Evolutionary conservation across 768 basidiomycete genomes (phyloP), one percentile per base, ranked within the genome.

Genomic region (Sporobolomyces phaffii): DNA sequence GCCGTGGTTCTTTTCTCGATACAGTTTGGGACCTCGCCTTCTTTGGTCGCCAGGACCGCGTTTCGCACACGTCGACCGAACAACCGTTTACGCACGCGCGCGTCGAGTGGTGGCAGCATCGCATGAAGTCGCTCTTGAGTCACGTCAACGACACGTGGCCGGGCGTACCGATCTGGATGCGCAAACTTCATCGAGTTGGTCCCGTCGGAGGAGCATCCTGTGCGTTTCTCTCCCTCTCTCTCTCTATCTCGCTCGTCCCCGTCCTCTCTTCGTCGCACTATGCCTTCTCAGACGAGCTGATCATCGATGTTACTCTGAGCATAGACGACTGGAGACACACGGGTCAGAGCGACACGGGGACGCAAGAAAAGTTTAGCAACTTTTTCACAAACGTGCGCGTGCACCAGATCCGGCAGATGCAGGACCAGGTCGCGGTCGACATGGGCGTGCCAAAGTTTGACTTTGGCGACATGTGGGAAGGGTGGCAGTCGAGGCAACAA

Each of bases 11-110:
- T n/a, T n/a, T n/a, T n/a, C n/a, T n/a, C n/a, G 15, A 13, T 47
- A 2, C 60, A 70, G 68, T 75, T n/a, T 75, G 74, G 74, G 74
- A 75, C 45, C 67, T 73, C 31, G 72, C 72, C 36, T 69, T 73
- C 44, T 75, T 73, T 51, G 74, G 74, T 26, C 65, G 73, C 1
- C 68, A 72, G 45, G 73, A 74, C 64, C 72, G 68, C 48, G 56
- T 64, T n/a, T 13, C 49, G 6, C 26, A 49, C 26, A 62, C 63
- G 13, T 63, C 64, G 26, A 69, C 74, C 33, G 65, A 68, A 33
- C 64, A 61, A 34, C 74, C 74, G 15, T 50, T 75, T 18, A 72
- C 72, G 28, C 65, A 63, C 44, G 58, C 59, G 29, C 70, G 70
- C 8, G 45, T 70, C 33, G 52, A 69, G 5, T 75, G 74, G 74